Percentiles rank a stretch among this genome's conserved stretches.
Conservation (phyloP, 1,284 basidiomycete species). For the Heterobasidion parviporum region DNA sequence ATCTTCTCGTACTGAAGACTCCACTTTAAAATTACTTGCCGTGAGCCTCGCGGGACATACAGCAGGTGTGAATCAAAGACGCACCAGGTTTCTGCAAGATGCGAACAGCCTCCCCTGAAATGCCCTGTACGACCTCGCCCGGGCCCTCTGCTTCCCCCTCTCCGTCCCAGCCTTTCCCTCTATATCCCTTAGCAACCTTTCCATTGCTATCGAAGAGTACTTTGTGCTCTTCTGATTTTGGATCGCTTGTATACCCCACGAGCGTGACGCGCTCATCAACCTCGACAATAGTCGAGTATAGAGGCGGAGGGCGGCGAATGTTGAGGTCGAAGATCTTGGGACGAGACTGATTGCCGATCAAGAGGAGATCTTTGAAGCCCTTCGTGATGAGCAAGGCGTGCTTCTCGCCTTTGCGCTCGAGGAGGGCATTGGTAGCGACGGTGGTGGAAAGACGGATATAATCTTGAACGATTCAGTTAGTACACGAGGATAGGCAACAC, state of each 20-base stretch:
- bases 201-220: constrained; percentile 70
- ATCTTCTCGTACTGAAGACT: constrained; percentile 42
- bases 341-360: constrained; percentile 90
- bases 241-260: constrained; percentile 89
- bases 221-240: constrained; percentile 66
- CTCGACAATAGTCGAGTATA: constrained; percentile 81
- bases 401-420: constrained; percentile 89
- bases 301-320: constrained; percentile 69
- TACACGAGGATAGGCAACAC: neutral
- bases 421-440: constrained; percentile 91
- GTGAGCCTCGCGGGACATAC: neutral
- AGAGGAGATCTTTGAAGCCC: constrained; percentile 86
- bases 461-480: constrained; percentile 37
- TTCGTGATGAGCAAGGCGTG: constrained; percentile 90
- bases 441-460: constrained; percentile 93
- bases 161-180: constrained; percentile 68
- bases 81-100: constrained; percentile 73
- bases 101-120: constrained; percentile 89
- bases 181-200: constrained; percentile 59
- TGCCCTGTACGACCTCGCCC: constrained; percentile 71
- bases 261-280: constrained; percentile 94
- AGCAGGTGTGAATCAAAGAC: constrained; percentile 5
- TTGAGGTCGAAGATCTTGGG: constrained; percentile 87
- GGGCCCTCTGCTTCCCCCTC: constrained; percentile 63
- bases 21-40: constrained; percentile 39